phyloP scores from a whole-genome alignment of 805 yeast species.

The Torulaspora gathmanii region DNA sequence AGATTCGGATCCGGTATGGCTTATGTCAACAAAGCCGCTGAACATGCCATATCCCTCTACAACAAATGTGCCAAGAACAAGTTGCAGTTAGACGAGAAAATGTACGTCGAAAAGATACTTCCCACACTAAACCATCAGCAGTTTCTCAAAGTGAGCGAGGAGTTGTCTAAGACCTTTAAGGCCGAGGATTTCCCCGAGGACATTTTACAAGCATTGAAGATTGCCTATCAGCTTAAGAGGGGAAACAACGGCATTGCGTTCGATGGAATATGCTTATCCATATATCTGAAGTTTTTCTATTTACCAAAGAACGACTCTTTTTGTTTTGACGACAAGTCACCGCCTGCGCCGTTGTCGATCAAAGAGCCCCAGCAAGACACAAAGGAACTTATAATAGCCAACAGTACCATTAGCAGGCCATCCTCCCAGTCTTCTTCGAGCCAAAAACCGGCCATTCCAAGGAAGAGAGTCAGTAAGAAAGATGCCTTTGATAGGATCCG shows the following conservation, averaged over 20 bases:
- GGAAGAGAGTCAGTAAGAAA: conserved; percentile 34
- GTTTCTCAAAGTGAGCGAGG: conserved; percentile 24
- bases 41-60: conserved; percentile 25
- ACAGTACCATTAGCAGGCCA: conserved; percentile 1
- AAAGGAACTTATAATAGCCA: neutral
- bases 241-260: conserved; percentile 33
- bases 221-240: conserved; percentile 31
- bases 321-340: conserved; percentile 1
- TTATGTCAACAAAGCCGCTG: conserved; percentile 28
- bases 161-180: conserved; percentile 19
- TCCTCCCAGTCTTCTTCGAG: conserved; percentile 4
- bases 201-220: conserved; percentile 22
- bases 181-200: conserved; percentile 17
- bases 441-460: conserved; percentile 14
- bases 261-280: conserved; percentile 30
- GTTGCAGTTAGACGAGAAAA: conserved; percentile 27
- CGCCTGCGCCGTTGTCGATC: neutral
- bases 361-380: neutral
- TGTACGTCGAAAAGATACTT: conserved; percentile 26
- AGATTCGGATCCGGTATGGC: conserved; percentile 75
- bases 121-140: conserved; percentile 27
- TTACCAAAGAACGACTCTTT: conserved; percentile 17
- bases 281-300: conserved; percentile 32
- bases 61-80: conserved; percentile 19
- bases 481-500: conserved; percentile 34